phyloP scores from a whole-genome alignment of 2,329 filamentous ascomycete genomes.

The Aspergillus sp. region DNA sequence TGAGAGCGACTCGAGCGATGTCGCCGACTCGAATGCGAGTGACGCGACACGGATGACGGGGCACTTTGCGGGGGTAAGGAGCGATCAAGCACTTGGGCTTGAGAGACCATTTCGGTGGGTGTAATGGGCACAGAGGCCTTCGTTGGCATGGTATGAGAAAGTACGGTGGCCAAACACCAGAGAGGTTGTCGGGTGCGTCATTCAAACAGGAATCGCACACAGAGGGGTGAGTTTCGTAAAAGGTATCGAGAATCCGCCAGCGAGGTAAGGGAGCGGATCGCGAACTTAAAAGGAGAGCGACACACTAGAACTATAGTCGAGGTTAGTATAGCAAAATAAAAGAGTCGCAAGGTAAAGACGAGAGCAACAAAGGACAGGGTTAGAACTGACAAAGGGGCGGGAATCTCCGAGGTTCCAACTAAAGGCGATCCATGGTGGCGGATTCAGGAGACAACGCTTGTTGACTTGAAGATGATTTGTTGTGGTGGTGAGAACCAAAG shows the following conservation, averaged over 20 bases:
- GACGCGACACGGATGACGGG: slow-evolving; percentile 67
- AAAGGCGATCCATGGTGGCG: slow-evolving; percentile 11
- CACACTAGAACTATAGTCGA: slow-evolving; percentile 6
- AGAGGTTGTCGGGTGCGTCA: slow-evolving; percentile 20
- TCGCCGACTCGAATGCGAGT: slow-evolving; percentile 62
- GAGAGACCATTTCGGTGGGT: slow-evolving; percentile 41
- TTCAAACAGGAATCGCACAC: slow-evolving; percentile 18
- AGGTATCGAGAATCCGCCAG: slow-evolving; percentile 3
- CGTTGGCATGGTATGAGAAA: slow-evolving; percentile 26
- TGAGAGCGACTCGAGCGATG: slow-evolving; percentile 83
- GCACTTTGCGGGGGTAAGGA: slow-evolving; percentile 64
- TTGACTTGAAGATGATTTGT: slow-evolving; percentile 14
- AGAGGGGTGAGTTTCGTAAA: background rate
- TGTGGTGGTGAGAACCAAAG: slow-evolving; percentile 8
- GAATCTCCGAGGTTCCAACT: slow-evolving; percentile 8
- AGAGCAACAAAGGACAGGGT: background rate
- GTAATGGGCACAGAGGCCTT: slow-evolving; percentile 17
- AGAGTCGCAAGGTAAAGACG: background rate
- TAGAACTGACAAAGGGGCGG: slow-evolving; percentile 8
- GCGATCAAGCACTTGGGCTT: slow-evolving; percentile 53
- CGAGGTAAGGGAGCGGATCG: slow-evolving; percentile 7
- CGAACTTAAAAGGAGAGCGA: slow-evolving; percentile 14
- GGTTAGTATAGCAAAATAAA: slow-evolving; percentile 6
- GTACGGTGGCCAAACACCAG: slow-evolving; percentile 24
- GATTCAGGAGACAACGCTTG: slow-evolving; percentile 6